Evolutionary conservation across 208 protist species (phyloP).

Genomic region (Leptomonas seymouri): DNA sequence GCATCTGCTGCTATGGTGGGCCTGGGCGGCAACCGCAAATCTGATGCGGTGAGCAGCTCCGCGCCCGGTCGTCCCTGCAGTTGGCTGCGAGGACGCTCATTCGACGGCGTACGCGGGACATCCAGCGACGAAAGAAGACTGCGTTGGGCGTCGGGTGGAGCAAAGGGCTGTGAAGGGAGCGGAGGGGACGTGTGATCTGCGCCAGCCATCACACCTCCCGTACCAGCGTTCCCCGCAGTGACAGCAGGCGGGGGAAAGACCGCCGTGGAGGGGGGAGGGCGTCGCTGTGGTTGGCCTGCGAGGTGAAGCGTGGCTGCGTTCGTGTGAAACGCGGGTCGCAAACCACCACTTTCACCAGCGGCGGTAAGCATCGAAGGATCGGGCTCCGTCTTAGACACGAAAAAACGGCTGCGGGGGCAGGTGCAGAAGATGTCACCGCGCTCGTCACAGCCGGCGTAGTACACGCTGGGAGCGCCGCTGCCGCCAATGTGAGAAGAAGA

Average conservation of each 20-base stretch:
- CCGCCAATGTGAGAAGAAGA: not conserved
- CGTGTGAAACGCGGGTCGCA: too few species aligned
- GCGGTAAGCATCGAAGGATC: not conserved
- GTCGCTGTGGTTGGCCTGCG: not conserved
- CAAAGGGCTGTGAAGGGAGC: too few species aligned
- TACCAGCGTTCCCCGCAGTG: not conserved
- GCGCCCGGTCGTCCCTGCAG: not conserved
- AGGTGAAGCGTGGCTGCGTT: too few species aligned
- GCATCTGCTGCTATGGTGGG: not conserved
- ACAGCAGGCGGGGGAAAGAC: not conserved
- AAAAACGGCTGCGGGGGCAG: conserved; percentile 26
- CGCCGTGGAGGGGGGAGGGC: not conserved
- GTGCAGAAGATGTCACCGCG: conserved; percentile 29
- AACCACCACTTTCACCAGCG: not conserved
- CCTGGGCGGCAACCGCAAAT: not conserved
- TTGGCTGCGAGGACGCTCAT: not conserved
- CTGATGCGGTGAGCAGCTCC: not conserved
- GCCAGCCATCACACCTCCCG: too few species aligned
- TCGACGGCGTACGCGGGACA: conserved; percentile 3
- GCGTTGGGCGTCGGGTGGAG: conserved; percentile 1
- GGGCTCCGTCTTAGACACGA: conserved; percentile 4
- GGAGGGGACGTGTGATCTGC: too few species aligned
- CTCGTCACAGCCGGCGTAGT: conserved; percentile 33
- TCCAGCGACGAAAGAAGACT: conserved; percentile 9
- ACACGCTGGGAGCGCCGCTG: conserved; percentile 4